A percentile compares a stretch with the other conserved stretches of the same genome.
Evolutionary conservation across 495 filamentous ascomycete species (phyloP).

Genomic region (Aspergillus funiculosus): DNA sequence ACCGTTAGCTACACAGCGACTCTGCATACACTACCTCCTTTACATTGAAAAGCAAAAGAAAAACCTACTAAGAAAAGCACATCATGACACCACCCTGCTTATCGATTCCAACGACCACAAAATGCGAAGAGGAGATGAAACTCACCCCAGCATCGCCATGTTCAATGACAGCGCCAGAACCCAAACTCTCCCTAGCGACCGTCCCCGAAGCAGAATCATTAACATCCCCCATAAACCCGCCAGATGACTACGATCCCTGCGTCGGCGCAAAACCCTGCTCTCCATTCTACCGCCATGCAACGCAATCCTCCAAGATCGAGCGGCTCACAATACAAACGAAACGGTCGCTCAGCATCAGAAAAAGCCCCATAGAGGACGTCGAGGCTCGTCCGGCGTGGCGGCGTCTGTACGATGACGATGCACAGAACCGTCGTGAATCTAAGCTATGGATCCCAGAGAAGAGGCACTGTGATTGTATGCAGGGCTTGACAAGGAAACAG

Average conservation of each 20-base stretch:
- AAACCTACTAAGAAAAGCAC: too few relatives aligned
- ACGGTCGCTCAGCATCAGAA: constrained; percentile 16
- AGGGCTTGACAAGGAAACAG: constrained; percentile 44
- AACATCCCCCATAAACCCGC: neutral
- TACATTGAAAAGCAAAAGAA: too few relatives aligned
- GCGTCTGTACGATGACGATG: constrained; percentile 1
- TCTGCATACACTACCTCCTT: too few relatives aligned
- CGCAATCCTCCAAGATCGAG: constrained; percentile 45
- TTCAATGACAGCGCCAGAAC: neutral
- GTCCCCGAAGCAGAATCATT: neutral
- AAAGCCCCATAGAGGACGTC: constrained; percentile 12
- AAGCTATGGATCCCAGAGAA: constrained; percentile 41
- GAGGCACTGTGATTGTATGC: constrained; percentile 29
- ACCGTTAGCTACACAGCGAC: too few relatives aligned
- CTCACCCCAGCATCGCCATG: too few relatives aligned
- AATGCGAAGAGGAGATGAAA: too few relatives aligned
- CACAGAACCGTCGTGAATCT: constrained; percentile 23
- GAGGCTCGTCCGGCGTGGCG: neutral
- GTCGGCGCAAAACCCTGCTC: constrained; percentile 48
- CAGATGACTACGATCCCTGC: constrained; percentile 36
- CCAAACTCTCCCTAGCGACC: neutral
- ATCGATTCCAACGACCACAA: too few relatives aligned
- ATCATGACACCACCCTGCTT: too few relatives aligned
- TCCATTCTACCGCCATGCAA: constrained; percentile 55
- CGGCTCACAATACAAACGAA: constrained; percentile 37